Percentiles rank a stretch among this genome's conserved stretches.
These are phyloP conservation scores for Turnera subulata DNA, from an alignment of 345 rosid species.

Conservation along the genomic window DNA sequence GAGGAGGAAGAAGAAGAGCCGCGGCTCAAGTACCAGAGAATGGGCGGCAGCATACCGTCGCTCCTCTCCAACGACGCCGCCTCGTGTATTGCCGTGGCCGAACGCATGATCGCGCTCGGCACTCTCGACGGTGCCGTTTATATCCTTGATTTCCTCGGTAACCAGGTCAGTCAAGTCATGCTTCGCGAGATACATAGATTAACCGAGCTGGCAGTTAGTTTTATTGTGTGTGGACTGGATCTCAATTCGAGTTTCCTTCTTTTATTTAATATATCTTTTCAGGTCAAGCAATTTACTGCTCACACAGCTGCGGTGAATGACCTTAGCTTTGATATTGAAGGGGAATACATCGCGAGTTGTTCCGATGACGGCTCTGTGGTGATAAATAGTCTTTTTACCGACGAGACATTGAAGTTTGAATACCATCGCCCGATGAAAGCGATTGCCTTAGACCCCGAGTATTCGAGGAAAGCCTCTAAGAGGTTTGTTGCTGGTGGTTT, in stretches of 20 bases:
- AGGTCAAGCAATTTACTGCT: constrained; percentile 79
- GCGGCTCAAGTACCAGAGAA: constrained; percentile 89
- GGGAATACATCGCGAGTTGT: constrained; percentile 95
- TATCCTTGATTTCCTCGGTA: constrained; percentile 94
- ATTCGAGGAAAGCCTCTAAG: constrained; percentile 59
- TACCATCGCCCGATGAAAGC: constrained; percentile 99
- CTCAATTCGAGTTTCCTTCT: neutral
- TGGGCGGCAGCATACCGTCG: constrained; percentile 89
- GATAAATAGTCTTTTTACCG: constrained; percentile 90
- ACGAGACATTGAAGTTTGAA: constrained; percentile 82
- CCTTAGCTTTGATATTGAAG: constrained; percentile 86
- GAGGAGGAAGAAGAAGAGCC: constrained; percentile 90
- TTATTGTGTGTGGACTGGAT: neutral
- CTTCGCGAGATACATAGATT: neutral
- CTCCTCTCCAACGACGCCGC: constrained; percentile 87
- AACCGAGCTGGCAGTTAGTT: neutral
- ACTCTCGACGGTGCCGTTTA: constrained; percentile 81
- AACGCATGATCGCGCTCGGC: constrained; percentile 97
- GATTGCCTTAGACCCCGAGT: constrained; percentile 85
- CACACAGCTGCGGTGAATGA: constrained; percentile 92
- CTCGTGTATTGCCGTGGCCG: constrained; percentile 87
- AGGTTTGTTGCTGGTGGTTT: constrained; percentile 97
- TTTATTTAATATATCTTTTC: constrained; percentile 1
- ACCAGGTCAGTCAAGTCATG: constrained; percentile 50
- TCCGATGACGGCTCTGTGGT: constrained; percentile 96